Evolutionary conservation across 1,139 yeast species (phyloP), one percentile per base, ranked within the genome.

Genomic region (Spencermartinsiella ligniputridi): DNA sequence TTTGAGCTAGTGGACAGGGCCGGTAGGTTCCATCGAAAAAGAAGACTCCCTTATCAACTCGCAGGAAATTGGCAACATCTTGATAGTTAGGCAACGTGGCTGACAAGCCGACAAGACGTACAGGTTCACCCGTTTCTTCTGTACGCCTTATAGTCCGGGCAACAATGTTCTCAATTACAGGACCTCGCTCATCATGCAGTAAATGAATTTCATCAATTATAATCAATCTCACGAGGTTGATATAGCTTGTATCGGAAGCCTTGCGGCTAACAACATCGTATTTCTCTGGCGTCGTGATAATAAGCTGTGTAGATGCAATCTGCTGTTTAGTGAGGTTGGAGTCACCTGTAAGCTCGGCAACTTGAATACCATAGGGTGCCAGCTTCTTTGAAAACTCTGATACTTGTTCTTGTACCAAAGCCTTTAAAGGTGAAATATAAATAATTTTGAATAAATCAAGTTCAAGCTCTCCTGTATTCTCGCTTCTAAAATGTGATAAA

Each of bases 181-280:
- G 96, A 3, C 98, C 98, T 70, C 98, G 79, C 54, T 83, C 89
- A 59, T 92, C 98, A 61, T 92, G 97, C 55, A 92, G 71, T 47
- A 92, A 71, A 70, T 92, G 98, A 50, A 92, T 84, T 65, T 92
- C 98, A 70, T 92, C 98, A 45, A 92, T 81, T 32, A 92, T 84
- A n/a, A 92, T 67, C 12, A 92, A 70, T 39, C 78, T 74, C 1
- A 88, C 94, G 2, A 81, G 67, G 36, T 75, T 73, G 0, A 82
- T 76, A 52, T 80, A 82, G 3, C 83, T 75, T 1, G 75, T 67
- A 47, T 84, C 90, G 6, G 79, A 71, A 36, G 74, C 73, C 56
- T 90, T 90, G 66, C 97, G 74, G 1, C 97, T 90, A 18, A 90
- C 82, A 24, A 92, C 89, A 66, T 92, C 98, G 97, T 98, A 92